phyloP scores from a whole-genome alignment of 768 basidiomycete genomes.

The Hydnum rufescens region DNA sequence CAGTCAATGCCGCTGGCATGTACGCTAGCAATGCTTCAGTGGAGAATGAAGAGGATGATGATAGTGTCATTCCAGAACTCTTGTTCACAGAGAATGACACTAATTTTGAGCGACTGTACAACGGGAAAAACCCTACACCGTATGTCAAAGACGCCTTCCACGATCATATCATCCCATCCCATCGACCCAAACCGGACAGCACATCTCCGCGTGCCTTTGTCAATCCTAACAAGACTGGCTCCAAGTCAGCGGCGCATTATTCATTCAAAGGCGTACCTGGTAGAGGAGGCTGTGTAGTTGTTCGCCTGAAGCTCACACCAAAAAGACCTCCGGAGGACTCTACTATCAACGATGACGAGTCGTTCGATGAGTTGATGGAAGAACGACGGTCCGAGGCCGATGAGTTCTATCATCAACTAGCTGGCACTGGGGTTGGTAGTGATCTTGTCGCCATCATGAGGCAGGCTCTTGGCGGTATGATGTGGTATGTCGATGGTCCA shows the following conservation, averaged over 20 bases:
- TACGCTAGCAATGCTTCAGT: conserved; percentile 15
- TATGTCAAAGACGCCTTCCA: conserved; percentile 97
- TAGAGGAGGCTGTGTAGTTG: conserved; percentile 84
- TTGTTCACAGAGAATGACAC: conserved; percentile 97
- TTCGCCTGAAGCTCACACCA: conserved; percentile 81
- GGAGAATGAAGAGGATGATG: conserved; percentile 36
- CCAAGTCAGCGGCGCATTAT: conserved; percentile 89
- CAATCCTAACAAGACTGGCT: conserved; percentile 72
- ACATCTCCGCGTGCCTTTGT: conserved; percentile 29
- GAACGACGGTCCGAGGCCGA: conserved; percentile 85
- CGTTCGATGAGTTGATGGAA: conserved; percentile 79
- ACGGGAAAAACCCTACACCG: conserved; percentile 58
- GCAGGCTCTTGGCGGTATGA: conserved; percentile 89
- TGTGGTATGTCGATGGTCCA: conserved; percentile 35
- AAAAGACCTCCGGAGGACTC: conserved; percentile 49
- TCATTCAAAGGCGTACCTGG: conserved; percentile 70
- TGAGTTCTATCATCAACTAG: conserved; percentile 76
- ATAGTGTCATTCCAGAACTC: conserved; percentile 61
- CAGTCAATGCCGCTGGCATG: conserved; percentile 41
- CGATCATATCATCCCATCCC: conserved; percentile 80
- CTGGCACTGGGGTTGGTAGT: conserved; percentile 47
- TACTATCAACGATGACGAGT: conserved; percentile 67
- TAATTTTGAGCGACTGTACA: conserved; percentile 82
- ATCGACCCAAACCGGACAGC: conserved; percentile 35
- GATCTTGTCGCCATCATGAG: conserved; percentile 93